Evolutionary conservation across 2,329 filamentous ascomycete genomes (phyloP).

Genomic region (Pleomassaria siparia): DNA sequence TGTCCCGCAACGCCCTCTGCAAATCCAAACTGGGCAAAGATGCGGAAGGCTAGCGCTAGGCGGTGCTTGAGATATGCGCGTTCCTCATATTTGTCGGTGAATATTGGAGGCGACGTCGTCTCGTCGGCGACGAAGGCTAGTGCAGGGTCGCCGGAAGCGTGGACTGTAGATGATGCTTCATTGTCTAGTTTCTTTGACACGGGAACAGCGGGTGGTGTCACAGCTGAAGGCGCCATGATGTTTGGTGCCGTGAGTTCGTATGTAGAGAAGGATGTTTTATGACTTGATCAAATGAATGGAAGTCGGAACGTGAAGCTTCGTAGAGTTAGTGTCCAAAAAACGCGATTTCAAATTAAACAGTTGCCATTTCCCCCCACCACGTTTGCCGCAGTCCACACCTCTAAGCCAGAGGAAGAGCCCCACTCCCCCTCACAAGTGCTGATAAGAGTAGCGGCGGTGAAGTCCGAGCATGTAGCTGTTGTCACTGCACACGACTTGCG

Average conservation of each 20-base stretch:
- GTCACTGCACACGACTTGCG: too few relatives aligned
- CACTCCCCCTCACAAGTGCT: not conserved
- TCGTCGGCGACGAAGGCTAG: conserved; percentile 15
- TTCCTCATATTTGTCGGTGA: conserved; percentile 16
- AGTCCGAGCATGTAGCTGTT: too few relatives aligned
- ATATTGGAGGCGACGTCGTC: conserved; percentile 13
- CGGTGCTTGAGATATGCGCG: conserved; percentile 20
- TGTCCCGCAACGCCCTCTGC: conserved; percentile 53
- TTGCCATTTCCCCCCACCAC: too few relatives aligned
- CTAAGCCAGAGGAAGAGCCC: not conserved
- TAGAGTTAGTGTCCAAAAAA: too few relatives aligned
- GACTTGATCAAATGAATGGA: not conserved
- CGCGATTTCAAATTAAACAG: too few relatives aligned
- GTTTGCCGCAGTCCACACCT: not conserved
- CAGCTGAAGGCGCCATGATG: conserved; percentile 4
- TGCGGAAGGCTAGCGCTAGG: conserved; percentile 19
- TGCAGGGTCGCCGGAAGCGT: conserved; percentile 11
- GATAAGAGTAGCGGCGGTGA: conserved; percentile 5
- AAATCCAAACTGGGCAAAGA: conserved; percentile 40
- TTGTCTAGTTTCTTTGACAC: not conserved
- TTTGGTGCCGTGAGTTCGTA: not conserved
- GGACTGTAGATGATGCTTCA: not conserved
- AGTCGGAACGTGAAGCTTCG: not conserved
- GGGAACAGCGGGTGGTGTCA: not conserved
- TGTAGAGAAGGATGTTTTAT: not conserved